These are phyloP conservation scores for Fomitiporia mediterranea DNA, from an alignment of 1,284 basidiomycete genomes.

Conservation along the genomic window DNA sequence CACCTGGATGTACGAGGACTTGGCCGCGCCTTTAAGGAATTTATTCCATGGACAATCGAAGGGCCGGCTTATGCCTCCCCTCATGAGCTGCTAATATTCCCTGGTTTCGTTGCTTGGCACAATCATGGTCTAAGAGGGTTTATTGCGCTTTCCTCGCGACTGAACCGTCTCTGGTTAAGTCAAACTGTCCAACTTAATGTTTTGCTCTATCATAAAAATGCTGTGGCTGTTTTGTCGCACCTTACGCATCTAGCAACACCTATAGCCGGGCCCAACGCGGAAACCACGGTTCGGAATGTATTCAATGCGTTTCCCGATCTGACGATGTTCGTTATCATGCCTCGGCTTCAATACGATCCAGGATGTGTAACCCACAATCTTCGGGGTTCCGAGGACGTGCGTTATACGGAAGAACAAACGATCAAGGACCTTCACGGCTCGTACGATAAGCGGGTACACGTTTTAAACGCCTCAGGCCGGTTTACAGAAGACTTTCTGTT, in stretches of 20 bases:
- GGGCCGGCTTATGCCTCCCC: neutral
- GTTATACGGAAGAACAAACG: no score
- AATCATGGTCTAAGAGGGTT: neutral
- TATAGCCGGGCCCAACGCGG: neutral
- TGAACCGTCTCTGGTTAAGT: conserved; percentile 8
- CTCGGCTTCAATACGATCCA: neutral
- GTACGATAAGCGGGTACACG: no score
- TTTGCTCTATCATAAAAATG: neutral
- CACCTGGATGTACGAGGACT: neutral
- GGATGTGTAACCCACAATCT: neutral
- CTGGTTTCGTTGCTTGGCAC: neutral
- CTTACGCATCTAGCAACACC: conserved; percentile 7
- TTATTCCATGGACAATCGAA: no score
- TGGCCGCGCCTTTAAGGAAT: neutral
- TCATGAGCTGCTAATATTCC: neutral
- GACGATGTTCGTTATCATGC: neutral
- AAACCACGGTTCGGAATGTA: neutral
- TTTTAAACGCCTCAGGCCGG: no score
- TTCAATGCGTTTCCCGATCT: conserved; percentile 2
- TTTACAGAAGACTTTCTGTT: neutral
- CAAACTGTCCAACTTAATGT: conserved; percentile 5
- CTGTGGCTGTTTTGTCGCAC: neutral
- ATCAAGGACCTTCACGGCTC: no score
- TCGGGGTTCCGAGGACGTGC: neutral
- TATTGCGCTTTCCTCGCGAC: neutral